phyloP scores from a whole-genome alignment of 805 yeast species.

The Kodamaea sagamina region DNA sequence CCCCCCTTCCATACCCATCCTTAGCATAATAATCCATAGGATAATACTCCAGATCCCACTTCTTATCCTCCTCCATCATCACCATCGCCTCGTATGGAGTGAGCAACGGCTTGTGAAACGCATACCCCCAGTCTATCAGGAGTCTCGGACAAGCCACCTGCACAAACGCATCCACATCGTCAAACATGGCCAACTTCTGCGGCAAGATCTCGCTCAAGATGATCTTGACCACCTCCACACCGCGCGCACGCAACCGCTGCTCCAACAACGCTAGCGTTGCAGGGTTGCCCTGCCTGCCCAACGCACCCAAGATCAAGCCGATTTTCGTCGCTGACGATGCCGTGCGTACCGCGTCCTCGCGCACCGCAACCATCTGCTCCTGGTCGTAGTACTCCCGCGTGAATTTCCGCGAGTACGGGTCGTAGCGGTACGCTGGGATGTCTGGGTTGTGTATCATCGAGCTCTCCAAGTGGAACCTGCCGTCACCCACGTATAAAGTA shows the following conservation, averaged over 20 bases:
- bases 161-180: slow-evolving; percentile 90
- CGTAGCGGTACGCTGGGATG: slow-evolving; percentile 89
- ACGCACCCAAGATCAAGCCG: slow-evolving; percentile 87
- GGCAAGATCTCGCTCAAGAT: slow-evolving; percentile 93
- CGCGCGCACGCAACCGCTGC: slow-evolving; percentile 49
- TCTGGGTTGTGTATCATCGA: slow-evolving; percentile 97
- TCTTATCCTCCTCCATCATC: slow-evolving; percentile 68
- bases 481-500: slow-evolving; percentile 93
- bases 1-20: slow-evolving; percentile 91
- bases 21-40: slow-evolving; percentile 95
- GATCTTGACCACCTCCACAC: slow-evolving; percentile 74
- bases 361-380: slow-evolving; percentile 69
- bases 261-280: slow-evolving; percentile 72
- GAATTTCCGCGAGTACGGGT: slow-evolving; percentile 90
- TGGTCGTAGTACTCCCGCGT: slow-evolving; percentile 89
- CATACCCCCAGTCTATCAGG: slow-evolving; percentile 98
- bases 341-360: slow-evolving; percentile 69
- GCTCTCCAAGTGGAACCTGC: slow-evolving; percentile 90
- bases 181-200: slow-evolving; percentile 85
- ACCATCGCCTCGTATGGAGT: slow-evolving; percentile 98
- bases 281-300: slow-evolving; percentile 94
- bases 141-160: slow-evolving; percentile 97
- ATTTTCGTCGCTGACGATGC: slow-evolving; percentile 65
- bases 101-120: slow-evolving; percentile 84
- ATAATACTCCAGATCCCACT: slow-evolving; percentile 65